phyloP scores from a whole-genome alignment of 2,329 filamentous ascomycete species.

The Leptosphaerulina australis region DNA sequence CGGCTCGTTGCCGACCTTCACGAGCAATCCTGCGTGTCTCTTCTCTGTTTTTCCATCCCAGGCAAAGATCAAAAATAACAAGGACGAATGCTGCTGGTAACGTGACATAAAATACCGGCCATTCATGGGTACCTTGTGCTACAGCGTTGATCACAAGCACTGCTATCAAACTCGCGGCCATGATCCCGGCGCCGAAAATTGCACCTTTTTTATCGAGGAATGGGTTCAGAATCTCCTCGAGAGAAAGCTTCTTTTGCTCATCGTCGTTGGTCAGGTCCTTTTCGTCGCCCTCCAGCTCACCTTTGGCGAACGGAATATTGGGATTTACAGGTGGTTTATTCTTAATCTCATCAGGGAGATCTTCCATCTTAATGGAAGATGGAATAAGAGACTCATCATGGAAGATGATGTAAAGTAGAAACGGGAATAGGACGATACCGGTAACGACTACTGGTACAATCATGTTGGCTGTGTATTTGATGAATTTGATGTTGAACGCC shows the following conservation, averaged over 20 bases:
- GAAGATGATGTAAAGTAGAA: slow-evolving; percentile 73
- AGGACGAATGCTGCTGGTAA: slow-evolving; percentile 71
- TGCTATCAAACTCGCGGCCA: slow-evolving; percentile 70
- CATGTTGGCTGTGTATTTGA: slow-evolving; percentile 78
- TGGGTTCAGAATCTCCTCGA: slow-evolving; percentile 78
- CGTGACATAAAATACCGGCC: slow-evolving; percentile 71
- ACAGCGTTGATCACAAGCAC: slow-evolving; percentile 70
- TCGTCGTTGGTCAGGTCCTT: slow-evolving; percentile 54
- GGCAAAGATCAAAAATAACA: slow-evolving; percentile 69
- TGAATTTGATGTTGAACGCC: slow-evolving; percentile 73
- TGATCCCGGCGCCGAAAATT: slow-evolving; percentile 67
- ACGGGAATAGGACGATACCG: slow-evolving; percentile 70
- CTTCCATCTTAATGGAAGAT: slow-evolving; percentile 69
- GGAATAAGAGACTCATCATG: slow-evolving; percentile 68
- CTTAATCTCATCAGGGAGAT: slow-evolving; percentile 64
- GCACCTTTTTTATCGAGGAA: slow-evolving; percentile 72
- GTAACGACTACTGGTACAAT: slow-evolving; percentile 74
- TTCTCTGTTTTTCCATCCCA: slow-evolving; percentile 67
- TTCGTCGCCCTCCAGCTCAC: slow-evolving; percentile 61
- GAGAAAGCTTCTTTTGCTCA: slow-evolving; percentile 60
- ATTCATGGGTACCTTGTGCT: slow-evolving; percentile 56
- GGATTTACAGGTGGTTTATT: slow-evolving; percentile 69
- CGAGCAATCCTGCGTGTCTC: slow-evolving; percentile 68
- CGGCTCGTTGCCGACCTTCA: slow-evolving; percentile 59
- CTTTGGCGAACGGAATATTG: slow-evolving; percentile 70